Percentiles rank a stretch among this genome's conserved stretches.
These are phyloP conservation scores for Penicillium sp. DNA, from an alignment of 2,329 filamentous ascomycete genomes.

Conservation along the genomic window DNA sequence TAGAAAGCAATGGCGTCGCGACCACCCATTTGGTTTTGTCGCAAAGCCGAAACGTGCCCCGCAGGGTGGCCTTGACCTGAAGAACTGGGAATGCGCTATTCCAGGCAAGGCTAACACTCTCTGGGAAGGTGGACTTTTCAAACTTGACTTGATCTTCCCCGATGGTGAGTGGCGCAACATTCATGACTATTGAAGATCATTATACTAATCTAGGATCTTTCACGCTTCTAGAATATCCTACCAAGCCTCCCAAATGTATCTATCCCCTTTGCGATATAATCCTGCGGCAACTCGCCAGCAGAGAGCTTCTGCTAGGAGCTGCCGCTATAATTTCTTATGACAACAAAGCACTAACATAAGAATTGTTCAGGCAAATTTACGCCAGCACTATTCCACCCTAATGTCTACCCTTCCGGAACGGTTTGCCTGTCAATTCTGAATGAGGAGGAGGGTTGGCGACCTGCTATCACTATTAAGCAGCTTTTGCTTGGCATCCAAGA, in stretches of 20 bases:
- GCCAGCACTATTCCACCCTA: conserved; percentile 94
- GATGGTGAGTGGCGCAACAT: conserved; percentile 63
- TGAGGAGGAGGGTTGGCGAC: conserved; percentile 98
- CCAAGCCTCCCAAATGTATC: conserved; percentile 97
- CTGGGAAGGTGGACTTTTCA: conserved; percentile 97
- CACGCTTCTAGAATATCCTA: conserved; percentile 75
- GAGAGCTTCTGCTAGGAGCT: neutral
- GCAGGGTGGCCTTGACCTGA: conserved; percentile 81
- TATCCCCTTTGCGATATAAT: conserved; percentile 13
- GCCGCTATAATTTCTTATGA: neutral
- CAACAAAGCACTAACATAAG: neutral
- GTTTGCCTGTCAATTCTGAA: conserved; percentile 97
- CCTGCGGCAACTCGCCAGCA: too few species aligned
- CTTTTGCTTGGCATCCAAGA: conserved; percentile 96
- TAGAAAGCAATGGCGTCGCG: conserved; percentile 94
- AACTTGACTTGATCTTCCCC: conserved; percentile 86
- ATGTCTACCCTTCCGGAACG: conserved; percentile 96
- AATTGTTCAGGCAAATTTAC: conserved; percentile 77
- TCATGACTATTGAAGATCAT: conserved; percentile 4
- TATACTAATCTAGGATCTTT: conserved; percentile 13
- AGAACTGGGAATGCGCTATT: conserved; percentile 94
- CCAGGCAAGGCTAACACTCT: conserved; percentile 95
- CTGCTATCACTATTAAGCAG: conserved; percentile 97
- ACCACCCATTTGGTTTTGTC: conserved; percentile 97
- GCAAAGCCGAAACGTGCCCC: conserved; percentile 79